phyloP scores from a whole-genome alignment of 163 green algal species.

The Volvox carteri region DNA sequence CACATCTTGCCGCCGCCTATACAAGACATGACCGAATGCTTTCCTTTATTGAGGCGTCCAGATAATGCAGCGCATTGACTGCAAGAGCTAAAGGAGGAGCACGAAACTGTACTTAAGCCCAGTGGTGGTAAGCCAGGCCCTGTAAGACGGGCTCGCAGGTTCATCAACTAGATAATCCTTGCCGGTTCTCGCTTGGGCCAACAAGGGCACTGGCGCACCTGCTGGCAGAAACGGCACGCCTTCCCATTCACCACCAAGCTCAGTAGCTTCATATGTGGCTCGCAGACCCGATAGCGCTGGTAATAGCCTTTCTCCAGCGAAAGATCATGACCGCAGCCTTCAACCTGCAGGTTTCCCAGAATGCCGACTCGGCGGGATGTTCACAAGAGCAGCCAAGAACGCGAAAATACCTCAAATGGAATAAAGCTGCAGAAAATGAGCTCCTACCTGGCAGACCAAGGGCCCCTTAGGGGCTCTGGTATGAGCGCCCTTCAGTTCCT shows the following conservation, averaged over 20 bases:
- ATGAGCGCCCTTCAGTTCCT: constrained; percentile 18
- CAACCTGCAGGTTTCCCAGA: constrained; percentile 66
- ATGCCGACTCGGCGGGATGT: background rate
- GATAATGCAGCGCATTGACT: no score
- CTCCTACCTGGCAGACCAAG: constrained; percentile 39
- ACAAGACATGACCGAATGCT: no score
- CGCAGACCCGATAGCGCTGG: constrained; percentile 81
- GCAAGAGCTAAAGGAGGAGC: no score
- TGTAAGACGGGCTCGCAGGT: no score
- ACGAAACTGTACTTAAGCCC: no score
- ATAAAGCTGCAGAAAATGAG: background rate
- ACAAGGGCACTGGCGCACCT: no score
- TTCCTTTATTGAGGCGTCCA: no score
- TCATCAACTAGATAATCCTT: no score
- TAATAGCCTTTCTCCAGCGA: constrained; percentile 72
- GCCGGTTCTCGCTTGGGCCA: no score
- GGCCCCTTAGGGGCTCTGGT: constrained; percentile 24
- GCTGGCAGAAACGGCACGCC: constrained; percentile 76
- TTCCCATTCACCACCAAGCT: constrained; percentile 71
- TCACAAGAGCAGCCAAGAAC: background rate
- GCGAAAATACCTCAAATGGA: background rate
- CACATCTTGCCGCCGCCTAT: no score
- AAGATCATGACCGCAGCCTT: constrained; percentile 69
- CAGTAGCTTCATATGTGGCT: constrained; percentile 74
- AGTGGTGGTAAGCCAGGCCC: no score